Conservation (phyloP, 345 rosid genomes). For the Syzygium jambos region DNA sequence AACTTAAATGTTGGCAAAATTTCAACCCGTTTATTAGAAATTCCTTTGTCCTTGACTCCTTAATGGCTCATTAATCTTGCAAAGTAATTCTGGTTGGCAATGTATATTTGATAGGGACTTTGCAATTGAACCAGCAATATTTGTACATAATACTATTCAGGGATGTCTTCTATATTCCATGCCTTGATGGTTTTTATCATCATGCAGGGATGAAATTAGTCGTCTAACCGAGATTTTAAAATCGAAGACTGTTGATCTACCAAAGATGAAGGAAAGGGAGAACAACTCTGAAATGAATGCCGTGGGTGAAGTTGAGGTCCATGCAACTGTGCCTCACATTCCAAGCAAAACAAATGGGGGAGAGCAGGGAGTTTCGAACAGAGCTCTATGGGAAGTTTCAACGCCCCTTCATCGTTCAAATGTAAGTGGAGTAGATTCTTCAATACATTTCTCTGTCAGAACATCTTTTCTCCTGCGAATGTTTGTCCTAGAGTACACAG, state of each 20-base stretch:
- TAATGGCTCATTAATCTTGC: not conserved
- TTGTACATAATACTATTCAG: not conserved
- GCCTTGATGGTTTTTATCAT: conserved; percentile 8
- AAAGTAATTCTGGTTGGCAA: not conserved
- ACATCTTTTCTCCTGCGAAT: not conserved
- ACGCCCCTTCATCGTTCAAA: conserved; percentile 35
- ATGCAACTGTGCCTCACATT: conserved; percentile 17
- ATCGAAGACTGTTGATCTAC: conserved; percentile 49
- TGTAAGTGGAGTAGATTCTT: conserved; percentile 31
- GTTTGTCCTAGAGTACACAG: not conserved
- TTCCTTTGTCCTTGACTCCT: not conserved
- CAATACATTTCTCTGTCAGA: not conserved
- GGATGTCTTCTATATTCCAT: not conserved
- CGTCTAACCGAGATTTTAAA: conserved; percentile 48
- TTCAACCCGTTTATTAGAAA: not conserved
- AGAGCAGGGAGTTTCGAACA: conserved; percentile 25
- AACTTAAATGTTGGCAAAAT: not conserved
- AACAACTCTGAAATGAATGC: conserved; percentile 9
- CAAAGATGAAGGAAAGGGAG: conserved; percentile 23
- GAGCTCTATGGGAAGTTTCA: conserved; percentile 25
- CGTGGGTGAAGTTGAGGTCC: conserved; percentile 19
- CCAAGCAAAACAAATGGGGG: conserved; percentile 19
- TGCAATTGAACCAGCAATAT: not conserved
- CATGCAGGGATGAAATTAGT: conserved; percentile 61
- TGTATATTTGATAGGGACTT: not conserved